These are phyloP conservation scores for Aureobasidium melanogenum DNA, from an alignment of 2,329 filamentous ascomycete species.

Conservation along the genomic window DNA sequence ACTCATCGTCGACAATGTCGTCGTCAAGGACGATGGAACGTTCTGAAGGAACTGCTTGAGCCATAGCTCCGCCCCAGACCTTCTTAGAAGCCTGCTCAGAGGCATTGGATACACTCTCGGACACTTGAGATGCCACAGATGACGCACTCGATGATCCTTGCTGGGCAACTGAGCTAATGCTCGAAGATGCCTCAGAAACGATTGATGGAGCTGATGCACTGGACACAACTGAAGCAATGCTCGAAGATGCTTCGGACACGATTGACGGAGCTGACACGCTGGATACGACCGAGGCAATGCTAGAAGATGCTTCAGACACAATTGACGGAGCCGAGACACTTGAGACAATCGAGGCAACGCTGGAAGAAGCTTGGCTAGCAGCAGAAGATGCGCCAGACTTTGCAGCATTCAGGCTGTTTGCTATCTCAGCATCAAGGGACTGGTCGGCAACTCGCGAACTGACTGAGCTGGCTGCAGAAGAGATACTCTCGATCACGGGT, in stretches of 20 bases:
- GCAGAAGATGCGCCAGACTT: slow-evolving; percentile 15
- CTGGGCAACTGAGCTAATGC: slow-evolving; percentile 1
- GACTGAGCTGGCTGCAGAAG: slow-evolving; percentile 22
- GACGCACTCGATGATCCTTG: slow-evolving; percentile 20
- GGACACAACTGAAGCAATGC: slow-evolving; percentile 20
- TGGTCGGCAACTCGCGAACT: neutral
- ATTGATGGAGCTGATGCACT: slow-evolving; percentile 15
- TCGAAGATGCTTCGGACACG: slow-evolving; percentile 17
- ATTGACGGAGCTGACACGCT: slow-evolving; percentile 15
- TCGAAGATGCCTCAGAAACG: slow-evolving; percentile 16
- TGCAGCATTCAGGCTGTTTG: slow-evolving; percentile 27
- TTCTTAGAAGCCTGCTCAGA: slow-evolving; percentile 27
- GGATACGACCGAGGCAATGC: slow-evolving; percentile 21
- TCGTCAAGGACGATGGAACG: slow-evolving; percentile 43
- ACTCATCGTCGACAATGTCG: slow-evolving; percentile 33
- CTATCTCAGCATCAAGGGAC: slow-evolving; percentile 20
- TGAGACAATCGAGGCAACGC: slow-evolving; percentile 20
- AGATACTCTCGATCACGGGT: slow-evolving; percentile 21
- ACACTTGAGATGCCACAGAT: slow-evolving; percentile 21
- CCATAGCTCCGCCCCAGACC: slow-evolving; percentile 47
- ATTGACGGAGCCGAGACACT: slow-evolving; percentile 16
- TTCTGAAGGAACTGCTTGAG: slow-evolving; percentile 40
- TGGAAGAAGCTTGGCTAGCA: slow-evolving; percentile 14
- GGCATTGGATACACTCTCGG: slow-evolving; percentile 23
- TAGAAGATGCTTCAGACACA: slow-evolving; percentile 17